Percentiles rank a stretch among this genome's conserved stretches.
Evolutionary conservation across 1,139 yeast genomes (phyloP).

Genomic region (Candida tropicalis): DNA sequence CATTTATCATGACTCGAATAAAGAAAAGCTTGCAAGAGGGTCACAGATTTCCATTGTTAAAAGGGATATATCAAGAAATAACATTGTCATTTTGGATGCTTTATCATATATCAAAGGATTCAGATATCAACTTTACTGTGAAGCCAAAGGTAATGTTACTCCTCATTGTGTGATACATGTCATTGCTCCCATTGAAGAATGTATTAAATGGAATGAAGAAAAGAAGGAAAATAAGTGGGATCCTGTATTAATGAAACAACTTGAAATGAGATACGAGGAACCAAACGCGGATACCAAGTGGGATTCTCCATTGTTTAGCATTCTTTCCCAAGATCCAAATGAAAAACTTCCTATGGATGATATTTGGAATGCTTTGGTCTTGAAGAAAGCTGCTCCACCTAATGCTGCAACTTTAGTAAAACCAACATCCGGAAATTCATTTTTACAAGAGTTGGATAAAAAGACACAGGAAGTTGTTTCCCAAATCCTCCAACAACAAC

Average conservation of each 20-base stretch:
- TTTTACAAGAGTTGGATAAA: slow-evolving; percentile 76
- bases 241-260: slow-evolving; percentile 61
- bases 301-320: slow-evolving; percentile 89
- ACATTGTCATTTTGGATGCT: slow-evolving; percentile 81
- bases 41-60: slow-evolving; percentile 87
- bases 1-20: slow-evolving; percentile 65
- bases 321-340: slow-evolving; percentile 54
- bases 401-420: slow-evolving; percentile 77
- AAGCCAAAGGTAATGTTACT: slow-evolving; percentile 81
- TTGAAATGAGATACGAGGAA: slow-evolving; percentile 88
- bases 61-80: slow-evolving; percentile 68
- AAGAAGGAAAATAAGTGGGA: slow-evolving; percentile 57
- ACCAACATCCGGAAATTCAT: slow-evolving; percentile 73
- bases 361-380: slow-evolving; percentile 71
- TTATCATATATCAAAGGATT: slow-evolving; percentile 93
- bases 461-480: slow-evolving; percentile 66
- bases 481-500: slow-evolving; percentile 62
- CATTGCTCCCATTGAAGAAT: slow-evolving; percentile 62
- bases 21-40: slow-evolving; percentile 83
- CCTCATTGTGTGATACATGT: slow-evolving; percentile 84
- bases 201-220: slow-evolving; percentile 61
- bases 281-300: slow-evolving; percentile 86
- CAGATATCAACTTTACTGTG: slow-evolving; percentile 91
- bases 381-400: slow-evolving; percentile 66
- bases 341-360: slow-evolving; percentile 61